These are phyloP conservation scores for Limtongozyma cylindracea DNA, from an alignment of 805 yeast genomes.

Conservation along the genomic window DNA sequence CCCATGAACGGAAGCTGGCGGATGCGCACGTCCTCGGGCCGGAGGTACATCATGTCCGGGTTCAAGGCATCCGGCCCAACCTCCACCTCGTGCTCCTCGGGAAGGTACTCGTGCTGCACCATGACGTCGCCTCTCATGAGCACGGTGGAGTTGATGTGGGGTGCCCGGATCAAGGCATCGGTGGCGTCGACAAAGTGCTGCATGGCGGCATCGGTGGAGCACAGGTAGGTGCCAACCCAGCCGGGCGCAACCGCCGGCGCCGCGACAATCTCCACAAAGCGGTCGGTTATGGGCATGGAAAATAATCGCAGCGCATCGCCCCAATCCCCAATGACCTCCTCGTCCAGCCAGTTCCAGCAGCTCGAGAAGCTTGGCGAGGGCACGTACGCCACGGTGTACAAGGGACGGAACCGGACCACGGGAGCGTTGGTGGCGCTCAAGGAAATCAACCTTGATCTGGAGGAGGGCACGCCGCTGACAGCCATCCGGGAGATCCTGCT, in stretches of 20 bases:
- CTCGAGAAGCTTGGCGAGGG: conserved; percentile 85
- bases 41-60: conserved; percentile 11
- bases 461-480: conserved; percentile 96
- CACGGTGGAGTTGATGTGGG: conserved; percentile 80
- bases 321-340: too few species aligned
- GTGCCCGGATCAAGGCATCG: conserved; percentile 56
- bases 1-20: conserved; percentile 9
- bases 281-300: too few species aligned
- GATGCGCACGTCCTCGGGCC: conserved; percentile 8
- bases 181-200: conserved; percentile 51
- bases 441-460: conserved; percentile 84
- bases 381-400: conserved; percentile 96
- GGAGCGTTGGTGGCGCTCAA: conserved; percentile 86
- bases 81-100: conserved; percentile 1
- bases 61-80: too few species aligned
- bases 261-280: too few species aligned
- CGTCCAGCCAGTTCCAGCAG: conserved; percentile 20
- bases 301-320: too few species aligned
- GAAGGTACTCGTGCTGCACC: background rate
- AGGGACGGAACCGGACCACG: conserved; percentile 65
- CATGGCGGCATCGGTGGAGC: conserved; percentile 18
- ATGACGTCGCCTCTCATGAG: conserved; percentile 55
- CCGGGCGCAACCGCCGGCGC: too few species aligned
- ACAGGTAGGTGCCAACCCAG: conserved; percentile 37
- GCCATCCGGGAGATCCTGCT: conserved; percentile 92